phyloP scores from a whole-genome alignment of 306 rosid genomes.

The Ceratonia siliqua region DNA sequence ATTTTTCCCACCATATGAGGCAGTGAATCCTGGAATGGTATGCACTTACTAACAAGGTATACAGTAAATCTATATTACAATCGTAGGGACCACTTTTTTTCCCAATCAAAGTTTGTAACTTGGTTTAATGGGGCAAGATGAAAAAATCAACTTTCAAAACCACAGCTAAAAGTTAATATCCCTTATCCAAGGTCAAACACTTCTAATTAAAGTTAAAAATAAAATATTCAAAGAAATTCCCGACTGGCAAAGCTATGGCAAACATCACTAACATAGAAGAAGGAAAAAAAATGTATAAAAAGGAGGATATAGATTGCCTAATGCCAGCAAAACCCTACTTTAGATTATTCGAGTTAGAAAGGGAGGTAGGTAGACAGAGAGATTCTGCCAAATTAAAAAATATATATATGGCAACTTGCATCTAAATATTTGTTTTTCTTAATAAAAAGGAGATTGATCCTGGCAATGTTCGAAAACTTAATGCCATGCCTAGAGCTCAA shows the following conservation, averaged over 20 bases:
- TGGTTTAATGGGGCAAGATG: not conserved
- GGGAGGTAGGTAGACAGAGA: not conserved
- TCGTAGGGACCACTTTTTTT: not conserved
- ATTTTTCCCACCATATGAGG: too few relatives aligned
- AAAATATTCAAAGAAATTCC: not conserved
- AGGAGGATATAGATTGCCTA: not conserved
- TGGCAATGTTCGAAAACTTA: too few relatives aligned
- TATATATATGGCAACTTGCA: too few relatives aligned
- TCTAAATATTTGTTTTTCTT: too few relatives aligned
- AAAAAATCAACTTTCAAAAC: not conserved
- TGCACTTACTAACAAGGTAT: not conserved
- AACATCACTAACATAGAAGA: not conserved
- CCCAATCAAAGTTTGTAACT: not conserved
- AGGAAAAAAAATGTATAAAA: not conserved
- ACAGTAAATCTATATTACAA: not conserved
- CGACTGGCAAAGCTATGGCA: not conserved
- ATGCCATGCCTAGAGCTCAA: too few relatives aligned
- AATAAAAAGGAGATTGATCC: too few relatives aligned
- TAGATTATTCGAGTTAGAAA: not conserved
- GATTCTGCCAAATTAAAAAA: not conserved
- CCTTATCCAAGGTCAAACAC: not conserved
- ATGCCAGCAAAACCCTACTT: not conserved
- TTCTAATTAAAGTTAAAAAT: not conserved
- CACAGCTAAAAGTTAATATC: not conserved
- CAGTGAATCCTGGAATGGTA: not conserved